These are phyloP conservation scores for Stachybotrys chlorohalonatus DNA, from an alignment of 2,329 filamentous ascomycete genomes.

Conservation along the genomic window DNA sequence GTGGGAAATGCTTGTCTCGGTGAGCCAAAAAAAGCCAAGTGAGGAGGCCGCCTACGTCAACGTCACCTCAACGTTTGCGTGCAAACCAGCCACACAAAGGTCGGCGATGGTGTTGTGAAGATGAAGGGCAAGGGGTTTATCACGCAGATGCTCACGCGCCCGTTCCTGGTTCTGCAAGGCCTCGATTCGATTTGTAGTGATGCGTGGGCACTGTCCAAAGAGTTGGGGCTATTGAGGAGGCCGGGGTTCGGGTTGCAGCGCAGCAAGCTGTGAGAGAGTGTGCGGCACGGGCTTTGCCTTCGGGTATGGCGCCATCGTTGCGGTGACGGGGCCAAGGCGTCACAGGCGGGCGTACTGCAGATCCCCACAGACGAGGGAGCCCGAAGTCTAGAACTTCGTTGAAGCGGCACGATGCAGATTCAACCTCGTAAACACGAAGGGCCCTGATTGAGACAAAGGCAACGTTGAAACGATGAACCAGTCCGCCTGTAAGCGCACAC, in stretches of 20 bases:
- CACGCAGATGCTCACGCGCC: background rate
- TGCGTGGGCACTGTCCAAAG: background rate
- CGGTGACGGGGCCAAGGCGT: background rate
- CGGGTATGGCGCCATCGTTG: background rate
- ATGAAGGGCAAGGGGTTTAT: background rate
- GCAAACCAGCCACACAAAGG: background rate
- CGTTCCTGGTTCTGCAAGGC: background rate
- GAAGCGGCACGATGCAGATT: too few relatives aligned
- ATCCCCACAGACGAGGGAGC: background rate
- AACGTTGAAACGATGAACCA: background rate
- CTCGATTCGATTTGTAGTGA: background rate
- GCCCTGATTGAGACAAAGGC: background rate
- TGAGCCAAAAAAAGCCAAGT: background rate
- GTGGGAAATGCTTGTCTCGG: background rate
- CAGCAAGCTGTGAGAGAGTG: background rate
- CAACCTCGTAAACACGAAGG: too few relatives aligned
- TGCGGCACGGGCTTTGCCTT: background rate
- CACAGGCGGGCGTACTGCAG: background rate
- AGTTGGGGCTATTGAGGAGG: background rate
- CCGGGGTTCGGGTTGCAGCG: background rate
- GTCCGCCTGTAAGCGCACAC: background rate
- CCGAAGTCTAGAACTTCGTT: background rate
- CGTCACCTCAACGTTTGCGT: background rate
- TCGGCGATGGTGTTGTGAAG: background rate
- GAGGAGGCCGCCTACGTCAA: background rate